Evolutionary conservation across 1,139 yeast genomes (phyloP), one percentile per base, ranked within the genome.

Genomic region (Blastobotrys serpentis): DNA sequence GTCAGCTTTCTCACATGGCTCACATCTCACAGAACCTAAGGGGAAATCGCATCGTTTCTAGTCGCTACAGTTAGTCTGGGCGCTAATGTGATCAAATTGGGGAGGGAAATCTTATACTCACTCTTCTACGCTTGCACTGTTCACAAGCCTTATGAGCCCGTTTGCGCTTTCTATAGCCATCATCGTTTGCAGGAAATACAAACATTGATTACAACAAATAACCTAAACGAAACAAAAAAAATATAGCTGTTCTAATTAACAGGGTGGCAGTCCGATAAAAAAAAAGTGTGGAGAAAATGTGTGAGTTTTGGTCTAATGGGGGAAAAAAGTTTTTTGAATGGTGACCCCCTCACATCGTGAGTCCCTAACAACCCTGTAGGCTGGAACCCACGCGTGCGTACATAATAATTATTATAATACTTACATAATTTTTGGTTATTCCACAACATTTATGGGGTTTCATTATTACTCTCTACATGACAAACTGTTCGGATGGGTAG

Each of bases 171-270:
- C 77, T 73, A 59, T 78, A 78, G 58, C 71, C 77, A 33, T 73
- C 70, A 60, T 78, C 73, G 60, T 78, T 78, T n/a, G 82, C 82
- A 2, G 82, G 82, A 54, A 78, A 78, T 44, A 78, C 82, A 61
- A 72, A 73, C 79, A 77, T 77, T 11, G 21, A 23, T 34, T 18
- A 7, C 19, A 10, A 13, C 23, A 21, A 11, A 13, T 37, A 21
- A 18, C 14, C 38, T 18, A 18, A 33, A n/a, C 16, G 38, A 18
- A 11, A 23, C 8, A 23, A 6, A 23, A 23, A 23, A 23, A n/a
- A n/a, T n/a, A n/a, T n/a, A n/a, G n/a, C n/a, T n/a, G n/a, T n/a
- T n/a, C n/a, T n/a, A n/a, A n/a, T n/a, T n/a, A n/a, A n/a, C n/a
- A n/a, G n/a, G 26, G 26, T n/a, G 36, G 36, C 36, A 30, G 13